A percentile compares a stretch with the other conserved stretches of the same genome.
phyloP scores from a whole-genome alignment of 345 rosid genomes.

The Populus alba region DNA sequence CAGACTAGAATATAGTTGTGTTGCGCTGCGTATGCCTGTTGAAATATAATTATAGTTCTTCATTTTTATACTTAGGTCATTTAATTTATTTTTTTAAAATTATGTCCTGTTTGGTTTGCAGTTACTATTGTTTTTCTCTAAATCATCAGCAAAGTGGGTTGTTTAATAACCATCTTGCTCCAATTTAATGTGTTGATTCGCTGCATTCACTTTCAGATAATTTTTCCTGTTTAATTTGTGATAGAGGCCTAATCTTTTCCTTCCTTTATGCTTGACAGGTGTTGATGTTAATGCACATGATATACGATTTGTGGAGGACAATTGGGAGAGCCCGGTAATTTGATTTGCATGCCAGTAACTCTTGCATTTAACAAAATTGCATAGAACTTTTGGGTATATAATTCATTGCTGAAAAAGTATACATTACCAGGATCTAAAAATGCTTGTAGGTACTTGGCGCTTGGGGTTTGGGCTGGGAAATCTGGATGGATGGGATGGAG shows the following conservation, averaged over 20 bases:
- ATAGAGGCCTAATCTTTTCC: background rate
- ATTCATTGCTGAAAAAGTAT: background rate
- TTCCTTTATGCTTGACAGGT: constrained; percentile 46
- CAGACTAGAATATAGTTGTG: too few species aligned
- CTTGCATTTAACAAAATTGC: background rate
- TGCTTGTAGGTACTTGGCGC: constrained; percentile 90
- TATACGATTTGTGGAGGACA: constrained; percentile 96
- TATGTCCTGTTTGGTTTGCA: too few species aligned
- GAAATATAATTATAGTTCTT: too few species aligned
- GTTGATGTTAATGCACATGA: constrained; percentile 82
- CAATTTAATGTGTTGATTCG: background rate
- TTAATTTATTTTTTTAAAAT: too few species aligned
- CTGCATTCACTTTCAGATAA: background rate
- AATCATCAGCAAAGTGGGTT: too few species aligned
- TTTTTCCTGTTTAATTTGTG: background rate
- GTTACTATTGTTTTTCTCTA: too few species aligned
- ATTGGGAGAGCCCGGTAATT: constrained; percentile 98
- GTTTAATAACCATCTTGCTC: background rate
- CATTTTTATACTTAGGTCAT: too few species aligned
- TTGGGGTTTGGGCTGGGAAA: constrained; percentile 99
- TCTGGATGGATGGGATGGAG: constrained; percentile 99
- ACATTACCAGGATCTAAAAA: background rate
- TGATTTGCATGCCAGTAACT: background rate
- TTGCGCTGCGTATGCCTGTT: too few species aligned
- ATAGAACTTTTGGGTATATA: background rate